These are phyloP conservation scores for Periconia macrospinosa DNA, from an alignment of 2,329 filamentous ascomycete species.

Conservation along the genomic window DNA sequence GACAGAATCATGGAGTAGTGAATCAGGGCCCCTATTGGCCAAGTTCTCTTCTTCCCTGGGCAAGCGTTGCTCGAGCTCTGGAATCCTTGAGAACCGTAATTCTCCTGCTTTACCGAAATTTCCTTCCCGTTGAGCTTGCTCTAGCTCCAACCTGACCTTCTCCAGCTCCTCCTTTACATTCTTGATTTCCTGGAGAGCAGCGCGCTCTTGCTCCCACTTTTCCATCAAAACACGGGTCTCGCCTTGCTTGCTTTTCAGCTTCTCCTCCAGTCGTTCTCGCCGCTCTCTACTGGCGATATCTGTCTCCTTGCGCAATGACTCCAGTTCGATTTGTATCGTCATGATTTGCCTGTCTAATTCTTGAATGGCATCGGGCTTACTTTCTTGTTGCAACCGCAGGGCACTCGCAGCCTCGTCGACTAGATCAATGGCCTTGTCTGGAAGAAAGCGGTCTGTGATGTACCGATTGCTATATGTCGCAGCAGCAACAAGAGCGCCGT, in stretches of 20 bases:
- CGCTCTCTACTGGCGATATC: conserved; percentile 88
- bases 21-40: conserved; percentile 45
- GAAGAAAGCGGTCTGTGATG: conserved; percentile 92
- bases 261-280: conserved; percentile 79
- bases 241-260: conserved; percentile 74
- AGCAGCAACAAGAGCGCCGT: conserved; percentile 87
- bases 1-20: conserved; percentile 89
- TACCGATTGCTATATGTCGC: conserved; percentile 93
- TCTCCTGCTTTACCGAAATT: conserved; percentile 92
- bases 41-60: conserved; percentile 67
- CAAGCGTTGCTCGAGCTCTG: conserved; percentile 74
- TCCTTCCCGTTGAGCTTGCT: conserved; percentile 82
- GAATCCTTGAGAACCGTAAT: conserved; percentile 85
- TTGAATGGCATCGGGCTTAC: conserved; percentile 93
- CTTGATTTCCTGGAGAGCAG: conserved; percentile 85
- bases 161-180: conserved; percentile 87
- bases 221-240: conserved; percentile 75
- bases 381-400: conserved; percentile 89
- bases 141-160: conserved; percentile 79
- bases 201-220: conserved; percentile 87
- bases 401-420: conserved; percentile 95
- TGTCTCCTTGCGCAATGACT: conserved; percentile 90
- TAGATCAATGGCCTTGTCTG: conserved; percentile 95
- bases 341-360: conserved; percentile 92
- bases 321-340: conserved; percentile 95